Evolutionary conservation across 129 eudicot species (phyloP).

Genomic region (Escallonia rubra): DNA sequence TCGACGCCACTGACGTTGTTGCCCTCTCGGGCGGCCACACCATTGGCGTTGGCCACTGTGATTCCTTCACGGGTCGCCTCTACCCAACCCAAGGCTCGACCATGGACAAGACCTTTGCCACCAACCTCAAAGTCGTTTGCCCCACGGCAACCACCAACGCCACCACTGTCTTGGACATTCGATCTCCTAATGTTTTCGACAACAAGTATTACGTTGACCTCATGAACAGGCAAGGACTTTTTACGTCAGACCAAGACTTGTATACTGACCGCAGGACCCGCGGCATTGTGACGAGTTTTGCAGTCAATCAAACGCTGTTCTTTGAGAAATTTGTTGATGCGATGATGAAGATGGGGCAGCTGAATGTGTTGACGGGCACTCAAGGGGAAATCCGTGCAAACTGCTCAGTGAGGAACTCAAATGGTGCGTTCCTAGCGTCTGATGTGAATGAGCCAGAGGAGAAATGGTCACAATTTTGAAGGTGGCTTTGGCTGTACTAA

Average conservation of each 20-base stretch:
- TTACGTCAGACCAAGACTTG: constrained; percentile 65
- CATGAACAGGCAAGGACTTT: constrained; percentile 58
- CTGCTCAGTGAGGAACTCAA: constrained; percentile 42
- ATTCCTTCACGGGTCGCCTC: constrained; percentile 37
- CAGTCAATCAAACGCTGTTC: constrained; percentile 42
- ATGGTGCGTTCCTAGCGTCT: constrained; percentile 8
- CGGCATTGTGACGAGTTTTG: constrained; percentile 44
- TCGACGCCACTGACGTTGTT: constrained; percentile 52
- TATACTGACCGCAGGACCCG: constrained; percentile 43
- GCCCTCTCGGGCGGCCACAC: constrained; percentile 78
- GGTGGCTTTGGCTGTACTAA: too few relatives aligned
- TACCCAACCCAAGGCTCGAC: constrained; percentile 52
- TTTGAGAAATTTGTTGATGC: constrained; percentile 51
- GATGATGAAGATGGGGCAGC: constrained; percentile 63
- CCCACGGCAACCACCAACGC: constrained; percentile 28
- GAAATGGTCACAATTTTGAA: constrained; percentile 11
- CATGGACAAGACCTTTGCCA: constrained; percentile 45
- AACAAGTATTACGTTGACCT: constrained; percentile 61
- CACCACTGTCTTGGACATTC: constrained; percentile 45
- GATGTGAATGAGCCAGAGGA: constrained; percentile 15
- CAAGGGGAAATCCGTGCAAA: constrained; percentile 54
- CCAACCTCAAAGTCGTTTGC: constrained; percentile 34
- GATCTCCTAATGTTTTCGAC: constrained; percentile 56
- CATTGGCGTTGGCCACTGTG: constrained; percentile 52
- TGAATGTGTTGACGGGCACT: constrained; percentile 48